Evolutionary conservation across 1,139 yeast genomes (phyloP), one percentile per base, ranked within the genome.

Genomic region (Yamadazyma sp.): DNA sequence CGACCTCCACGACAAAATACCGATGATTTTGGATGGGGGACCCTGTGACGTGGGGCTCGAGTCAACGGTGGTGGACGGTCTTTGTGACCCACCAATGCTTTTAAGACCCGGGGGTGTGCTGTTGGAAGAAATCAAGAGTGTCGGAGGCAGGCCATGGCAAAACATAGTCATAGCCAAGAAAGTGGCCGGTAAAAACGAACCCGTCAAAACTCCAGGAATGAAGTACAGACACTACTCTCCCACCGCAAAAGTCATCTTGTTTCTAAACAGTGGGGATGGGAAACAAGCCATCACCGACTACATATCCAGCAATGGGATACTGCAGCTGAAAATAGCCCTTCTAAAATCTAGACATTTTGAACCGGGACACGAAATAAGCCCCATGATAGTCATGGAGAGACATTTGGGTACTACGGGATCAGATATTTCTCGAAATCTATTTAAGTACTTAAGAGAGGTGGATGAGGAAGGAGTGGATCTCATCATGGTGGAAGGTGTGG

Each of bases 121-220:
- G 6, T 64, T 86, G 11, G 97, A 92, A 51, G 82, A 86, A 30
- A 81, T 92, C 26, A 64, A 67, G 35, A 44, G 61, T 35, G 61
- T 61, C 27, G 95, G 95, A 0, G 96, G 95, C 40, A 45, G 37
- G 11, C 40, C 40, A 25, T 90, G 97, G 97, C 51, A 61, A 6
- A 56, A 79, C 35, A 75, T 87, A 2, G 60, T 76, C 2, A 64
- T 85, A 4, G 94, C 87, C 1, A 81, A 78, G 48, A 76, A 79
- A 44, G 76, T 78, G 0, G 88, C 90, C 0, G 82, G 76, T 2
- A 70, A 71, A 16, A 60, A 71, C 37, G 96, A 86, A 52, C 72
- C 81, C 0, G 97, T 90, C 0, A 76, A 86, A 49, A 92, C 98
- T 0, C 98, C 98, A 0, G 98, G 98, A 0, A 92, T 92, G 98